Percentiles rank a stretch among this genome's conserved stretches.
phyloP scores from a whole-genome alignment of 2,329 filamentous ascomycete species.

The Pseudogymnoascus sp. region DNA sequence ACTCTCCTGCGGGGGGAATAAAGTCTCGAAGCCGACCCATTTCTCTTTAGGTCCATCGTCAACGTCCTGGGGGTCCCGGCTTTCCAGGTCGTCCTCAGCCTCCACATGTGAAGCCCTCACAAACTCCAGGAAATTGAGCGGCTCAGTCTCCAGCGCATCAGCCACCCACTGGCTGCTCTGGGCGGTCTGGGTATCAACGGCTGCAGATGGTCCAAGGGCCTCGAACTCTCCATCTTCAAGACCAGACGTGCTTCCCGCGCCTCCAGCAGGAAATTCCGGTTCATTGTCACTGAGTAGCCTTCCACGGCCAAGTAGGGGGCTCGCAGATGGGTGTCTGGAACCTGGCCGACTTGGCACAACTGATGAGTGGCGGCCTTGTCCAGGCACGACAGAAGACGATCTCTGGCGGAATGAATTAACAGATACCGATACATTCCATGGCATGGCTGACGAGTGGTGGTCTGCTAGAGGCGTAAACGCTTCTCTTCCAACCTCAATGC shows the following conservation, averaged over 20 bases:
- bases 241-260: constrained; percentile 4
- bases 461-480: constrained; percentile 60
- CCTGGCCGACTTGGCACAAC: constrained; percentile 30
- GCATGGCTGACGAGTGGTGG: constrained; percentile 56
- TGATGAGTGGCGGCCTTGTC: constrained; percentile 25
- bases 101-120: constrained; percentile 39
- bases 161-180: constrained; percentile 40
- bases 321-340: constrained; percentile 49
- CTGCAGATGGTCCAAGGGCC: constrained; percentile 30
- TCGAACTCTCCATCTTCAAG: constrained; percentile 33
- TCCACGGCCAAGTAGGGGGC: constrained; percentile 49
- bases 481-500: constrained; percentile 63
- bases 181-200: constrained; percentile 42
- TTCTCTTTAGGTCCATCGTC: constrained; percentile 16
- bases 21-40: constrained; percentile 58
- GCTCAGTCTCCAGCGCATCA: constrained; percentile 48
- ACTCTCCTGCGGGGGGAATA: constrained; percentile 50
- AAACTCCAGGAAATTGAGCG: constrained; percentile 55
- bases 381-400: constrained; percentile 32
- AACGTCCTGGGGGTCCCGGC: constrained; percentile 17
- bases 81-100: constrained; percentile 21
- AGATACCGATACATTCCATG: constrained; percentile 57
- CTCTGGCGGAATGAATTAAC: constrained; percentile 38
- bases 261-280: constrained; percentile 14
- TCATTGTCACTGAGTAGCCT: constrained; percentile 19